phyloP scores from a whole-genome alignment of 768 basidiomycete genomes.

The Termitomyces sp. region DNA sequence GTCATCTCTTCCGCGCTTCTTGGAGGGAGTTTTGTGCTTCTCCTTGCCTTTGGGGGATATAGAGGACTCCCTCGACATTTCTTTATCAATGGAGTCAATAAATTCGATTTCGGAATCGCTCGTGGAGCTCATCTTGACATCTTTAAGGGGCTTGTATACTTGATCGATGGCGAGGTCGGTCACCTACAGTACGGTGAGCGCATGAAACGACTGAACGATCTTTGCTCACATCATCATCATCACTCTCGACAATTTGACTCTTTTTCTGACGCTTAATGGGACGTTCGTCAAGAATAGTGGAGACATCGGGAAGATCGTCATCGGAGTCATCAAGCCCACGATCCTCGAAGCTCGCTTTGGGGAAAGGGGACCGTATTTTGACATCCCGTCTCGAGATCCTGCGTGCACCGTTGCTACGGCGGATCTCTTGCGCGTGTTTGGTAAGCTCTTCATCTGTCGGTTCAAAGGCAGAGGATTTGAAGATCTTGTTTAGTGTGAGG shows the following conservation, averaged over 20 bases:
- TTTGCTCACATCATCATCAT: constrained; percentile 13
- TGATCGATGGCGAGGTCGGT: constrained; percentile 28
- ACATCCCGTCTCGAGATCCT: constrained; percentile 14
- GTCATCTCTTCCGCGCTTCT: constrained; percentile 16
- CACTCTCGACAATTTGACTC: constrained; percentile 4
- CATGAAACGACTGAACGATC: not conserved
- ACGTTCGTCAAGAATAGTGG: constrained; percentile 31
- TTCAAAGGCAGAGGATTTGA: constrained; percentile 64
- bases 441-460: constrained; percentile 58
- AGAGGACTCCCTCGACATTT: not conserved
- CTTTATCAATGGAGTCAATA: not conserved
- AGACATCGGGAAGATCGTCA: constrained; percentile 50
- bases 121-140: constrained; percentile 14
- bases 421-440: constrained; percentile 32
- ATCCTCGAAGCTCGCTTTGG: constrained; percentile 23
- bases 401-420: constrained; percentile 20
- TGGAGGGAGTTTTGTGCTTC: constrained; percentile 11
- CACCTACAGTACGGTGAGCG: constrained; percentile 6
- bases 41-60: constrained; percentile 23
- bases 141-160: constrained; percentile 13
- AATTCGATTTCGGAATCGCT: constrained; percentile 25
- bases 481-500: constrained; percentile 45
- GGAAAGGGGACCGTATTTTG: constrained; percentile 23
- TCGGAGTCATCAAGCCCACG: constrained; percentile 39
- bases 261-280: constrained; percentile 31